phyloP scores from a whole-genome alignment of 352 stramenopile genomes.

The Heterotrichella gracilis region DNA sequence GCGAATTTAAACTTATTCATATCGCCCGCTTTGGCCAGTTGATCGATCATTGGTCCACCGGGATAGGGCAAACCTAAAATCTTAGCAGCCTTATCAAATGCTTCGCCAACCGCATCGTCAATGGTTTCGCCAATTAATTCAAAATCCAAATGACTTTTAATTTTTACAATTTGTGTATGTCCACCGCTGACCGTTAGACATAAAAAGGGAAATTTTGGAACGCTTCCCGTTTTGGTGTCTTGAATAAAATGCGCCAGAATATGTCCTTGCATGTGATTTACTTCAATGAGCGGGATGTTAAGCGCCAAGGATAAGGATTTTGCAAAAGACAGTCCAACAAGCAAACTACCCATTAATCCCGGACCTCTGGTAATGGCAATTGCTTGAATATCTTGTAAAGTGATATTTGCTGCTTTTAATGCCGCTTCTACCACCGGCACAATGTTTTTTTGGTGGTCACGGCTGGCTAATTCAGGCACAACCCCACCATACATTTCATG shows the following conservation, averaged over 20 bases:
- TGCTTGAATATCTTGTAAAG: background rate
- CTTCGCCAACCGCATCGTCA: background rate
- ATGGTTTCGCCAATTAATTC: background rate
- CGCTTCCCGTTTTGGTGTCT: background rate
- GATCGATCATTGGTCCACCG: background rate
- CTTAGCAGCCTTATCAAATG: background rate
- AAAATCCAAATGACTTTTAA: constrained; percentile 6
- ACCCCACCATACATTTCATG: background rate
- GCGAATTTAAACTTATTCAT: background rate
- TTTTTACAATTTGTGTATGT: background rate
- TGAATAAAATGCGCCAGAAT: background rate
- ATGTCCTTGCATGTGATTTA: background rate
- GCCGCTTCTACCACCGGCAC: background rate
- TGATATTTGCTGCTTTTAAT: background rate
- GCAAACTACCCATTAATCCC: background rate
- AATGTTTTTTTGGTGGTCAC: constrained; percentile 1
- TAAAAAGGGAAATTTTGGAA: background rate
- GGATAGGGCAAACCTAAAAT: background rate
- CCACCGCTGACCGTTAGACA: background rate
- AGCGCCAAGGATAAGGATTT: background rate
- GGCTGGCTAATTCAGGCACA: background rate
- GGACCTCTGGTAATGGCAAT: background rate
- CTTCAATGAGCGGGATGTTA: background rate
- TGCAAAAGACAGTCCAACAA: background rate
- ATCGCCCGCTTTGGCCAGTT: background rate